Evolutionary conservation across 352 stramenopile genomes (phyloP), one percentile per base, ranked within the genome.

Genomic region (Pythium apleroticum): DNA sequence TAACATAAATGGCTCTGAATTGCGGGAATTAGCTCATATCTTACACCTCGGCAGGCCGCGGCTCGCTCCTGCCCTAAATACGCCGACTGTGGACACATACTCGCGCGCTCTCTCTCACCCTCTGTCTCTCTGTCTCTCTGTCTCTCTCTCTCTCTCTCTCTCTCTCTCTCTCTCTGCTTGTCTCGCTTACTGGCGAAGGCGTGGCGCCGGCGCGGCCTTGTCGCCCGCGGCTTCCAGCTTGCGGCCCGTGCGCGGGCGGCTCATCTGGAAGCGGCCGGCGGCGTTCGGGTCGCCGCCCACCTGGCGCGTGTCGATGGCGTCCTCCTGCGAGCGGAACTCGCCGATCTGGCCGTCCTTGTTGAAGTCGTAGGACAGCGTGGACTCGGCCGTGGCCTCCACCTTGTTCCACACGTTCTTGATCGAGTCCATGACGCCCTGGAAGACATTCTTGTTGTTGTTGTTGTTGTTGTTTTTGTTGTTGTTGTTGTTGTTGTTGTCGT

Each of bases 341-440:
- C 63, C 63, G 49, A 65, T 57, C 63, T 69, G 63, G 25, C 63
- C 63, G 63, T 69, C 63, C 24, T 63, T 69, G 63, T 69, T 69
- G 20, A 64, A n/a, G 39, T 69, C 63, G 4, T 55, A 48, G 27
- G 63, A 30, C 20, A 59, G 25, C 14, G 49, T 43, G 5, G 52
- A 33, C 39, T 69, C 63, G 35, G 49, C 49, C 49, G 35, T 57
- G 30, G 37, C 35, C 10, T 54, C 63, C n/a, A 60, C 41, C 8
- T 59, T 48, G 17, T 52, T 33, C 17, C 27, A 22, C 0, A 37
- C 45, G 46, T 30, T 41, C 12, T 69, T 49, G n/a, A 52, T 24
- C 30, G 37, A 45, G 35, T 60, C 37, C 15, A 63, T 45, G 12
- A 55, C 37, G 48, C 41, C 63, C 24, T 59, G 35, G 30, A 63